Conservation (phyloP, 495 filamentous ascomycete genomes). For the Penicillium psychrofluorescens region DNA sequence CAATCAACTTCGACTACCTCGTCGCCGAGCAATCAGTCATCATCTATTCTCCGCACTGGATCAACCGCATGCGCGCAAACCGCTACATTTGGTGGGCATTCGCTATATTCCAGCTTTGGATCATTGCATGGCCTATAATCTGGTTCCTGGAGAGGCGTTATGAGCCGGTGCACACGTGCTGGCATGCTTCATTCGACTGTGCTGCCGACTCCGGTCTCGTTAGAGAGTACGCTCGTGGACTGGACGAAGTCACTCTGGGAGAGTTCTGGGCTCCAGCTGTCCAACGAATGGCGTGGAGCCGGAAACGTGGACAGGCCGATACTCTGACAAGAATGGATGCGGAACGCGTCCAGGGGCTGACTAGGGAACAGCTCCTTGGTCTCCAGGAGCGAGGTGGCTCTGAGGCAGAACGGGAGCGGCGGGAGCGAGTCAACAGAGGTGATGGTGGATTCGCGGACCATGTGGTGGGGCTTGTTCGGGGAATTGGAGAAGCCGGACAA, state of each 20-base stretch:
- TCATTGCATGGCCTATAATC: constrained; percentile 37
- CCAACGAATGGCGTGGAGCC: constrained; percentile 25
- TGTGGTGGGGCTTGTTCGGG: constrained; percentile 21
- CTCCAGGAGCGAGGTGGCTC: constrained; percentile 6
- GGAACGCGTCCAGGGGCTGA: constrained; percentile 15
- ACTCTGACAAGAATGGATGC: constrained; percentile 16
- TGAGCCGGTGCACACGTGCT: constrained; percentile 25
- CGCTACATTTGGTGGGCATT: constrained; percentile 26
- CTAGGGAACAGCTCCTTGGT: constrained; percentile 10
- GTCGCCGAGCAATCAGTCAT: constrained; percentile 23
- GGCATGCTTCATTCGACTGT: constrained; percentile 21
- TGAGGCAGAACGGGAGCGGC: constrained; percentile 16
- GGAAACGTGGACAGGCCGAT: constrained; percentile 6
- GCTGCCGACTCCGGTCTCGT: constrained; percentile 2
- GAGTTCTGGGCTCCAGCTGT: constrained; percentile 34
- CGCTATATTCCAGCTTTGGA: constrained; percentile 39
- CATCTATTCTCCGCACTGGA: constrained; percentile 42
- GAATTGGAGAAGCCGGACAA: constrained; percentile 17
- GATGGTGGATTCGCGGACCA: constrained; percentile 22
- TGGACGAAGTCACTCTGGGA: constrained; percentile 20
- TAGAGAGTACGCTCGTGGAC: constrained; percentile 20
- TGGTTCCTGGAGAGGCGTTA: constrained; percentile 35
- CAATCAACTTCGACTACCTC: constrained; percentile 13
- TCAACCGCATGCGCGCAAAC: constrained; percentile 34
- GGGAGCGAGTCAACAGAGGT: constrained; percentile 17